Evolutionary conservation across 2,329 filamentous ascomycete genomes (phyloP), one percentile per base, ranked within the genome.

Genomic region (Clonostachys sp.): DNA sequence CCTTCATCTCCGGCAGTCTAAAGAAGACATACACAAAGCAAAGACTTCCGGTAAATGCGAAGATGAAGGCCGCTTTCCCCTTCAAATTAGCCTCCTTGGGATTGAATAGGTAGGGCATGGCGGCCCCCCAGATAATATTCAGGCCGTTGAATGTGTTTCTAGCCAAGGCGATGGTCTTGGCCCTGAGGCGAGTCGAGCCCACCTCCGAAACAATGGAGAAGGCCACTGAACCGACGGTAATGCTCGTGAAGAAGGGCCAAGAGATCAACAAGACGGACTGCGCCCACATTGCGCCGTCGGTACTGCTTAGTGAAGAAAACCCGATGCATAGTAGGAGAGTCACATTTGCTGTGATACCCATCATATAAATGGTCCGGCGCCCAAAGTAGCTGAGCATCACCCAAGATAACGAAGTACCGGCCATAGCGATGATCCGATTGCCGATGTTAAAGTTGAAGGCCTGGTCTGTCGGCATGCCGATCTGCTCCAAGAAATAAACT

Each of bases 1-100:
- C 76, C 48, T 71, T 73, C 14, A 78, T 75, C 64, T 83, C 80
- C 5, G 77, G 77, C 7, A 79, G 63, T n/a, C 71, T 73, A 55
- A 75, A 76, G 50, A 66, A 77, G 0, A 75, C 73, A 68, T 79
- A 83, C 1, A 68, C 44, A 4, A 72, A 60, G 34, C 73, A 74
- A 5, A 70, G n/a, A 4, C 73, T 52, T 51, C 74, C 74, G 12
- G 74, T 66, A 33, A 55, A 65, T 8, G 64, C 66, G 65, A 69
- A 75, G 58, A 75, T 66, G 53, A 74, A 69, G 3, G 64, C 78
- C 46, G 60, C 68, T 64, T 63, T 72, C 56, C 73, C 77, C 52
- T 60, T 71, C 68, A 70, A 70, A 52, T 72, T 69, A 60, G 70
- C 72, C 5, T 69, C 70, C 1, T 62, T 62, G 1, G 70, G 69